A percentile compares a stretch with the other conserved stretches of the same genome.
phyloP scores from a whole-genome alignment of 2,329 filamentous ascomycete genomes.

The Leptosphaerulina australis region DNA sequence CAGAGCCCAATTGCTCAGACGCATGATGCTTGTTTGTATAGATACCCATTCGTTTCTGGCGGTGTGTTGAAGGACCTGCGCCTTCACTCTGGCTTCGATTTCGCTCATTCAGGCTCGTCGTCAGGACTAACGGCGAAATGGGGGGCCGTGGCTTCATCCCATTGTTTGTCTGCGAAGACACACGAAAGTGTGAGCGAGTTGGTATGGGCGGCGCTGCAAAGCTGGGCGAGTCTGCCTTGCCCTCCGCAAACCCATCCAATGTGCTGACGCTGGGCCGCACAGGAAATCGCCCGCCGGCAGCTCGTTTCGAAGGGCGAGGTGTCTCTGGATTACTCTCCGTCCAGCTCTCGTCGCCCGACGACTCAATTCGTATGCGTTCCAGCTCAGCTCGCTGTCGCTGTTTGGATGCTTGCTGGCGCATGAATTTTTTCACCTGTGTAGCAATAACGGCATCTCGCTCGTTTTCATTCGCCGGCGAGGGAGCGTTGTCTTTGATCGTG shows the following conservation, averaged over 20 bases:
- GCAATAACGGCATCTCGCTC: conserved; percentile 67
- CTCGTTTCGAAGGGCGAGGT: conserved; percentile 69
- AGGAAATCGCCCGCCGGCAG: conserved; percentile 62
- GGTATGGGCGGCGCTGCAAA: conserved; percentile 73
- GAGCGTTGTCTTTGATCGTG: conserved; percentile 49
- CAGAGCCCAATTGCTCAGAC: conserved; percentile 56
- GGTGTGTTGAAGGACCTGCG: conserved; percentile 57
- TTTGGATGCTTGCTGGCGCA: conserved; percentile 54
- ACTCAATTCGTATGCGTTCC: conserved; percentile 51
- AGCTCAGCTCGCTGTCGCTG: conserved; percentile 42
- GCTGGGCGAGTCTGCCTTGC: conserved; percentile 40
- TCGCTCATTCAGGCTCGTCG: conserved; percentile 69
- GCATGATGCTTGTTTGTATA: conserved; percentile 60
- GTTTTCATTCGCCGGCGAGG: conserved; percentile 60
- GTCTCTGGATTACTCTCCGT: conserved; percentile 75
- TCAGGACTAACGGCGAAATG: conserved; percentile 72
- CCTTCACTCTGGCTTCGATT: conserved; percentile 69
- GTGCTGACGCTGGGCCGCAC: conserved; percentile 71
- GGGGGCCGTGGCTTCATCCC: conserved; percentile 69
- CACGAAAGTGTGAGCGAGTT: conserved; percentile 78
- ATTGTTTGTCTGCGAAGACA: conserved; percentile 69
- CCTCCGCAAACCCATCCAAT: conserved; percentile 62
- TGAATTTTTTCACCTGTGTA: conserved; percentile 64
- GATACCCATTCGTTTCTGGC: conserved; percentile 66
- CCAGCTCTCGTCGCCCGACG: conserved; percentile 56